A percentile compares a stretch with the other conserved stretches of the same genome.
These are phyloP conservation scores for Epichloe scottii DNA, from an alignment of 2,329 filamentous ascomycete genomes.

Conservation along the genomic window DNA sequence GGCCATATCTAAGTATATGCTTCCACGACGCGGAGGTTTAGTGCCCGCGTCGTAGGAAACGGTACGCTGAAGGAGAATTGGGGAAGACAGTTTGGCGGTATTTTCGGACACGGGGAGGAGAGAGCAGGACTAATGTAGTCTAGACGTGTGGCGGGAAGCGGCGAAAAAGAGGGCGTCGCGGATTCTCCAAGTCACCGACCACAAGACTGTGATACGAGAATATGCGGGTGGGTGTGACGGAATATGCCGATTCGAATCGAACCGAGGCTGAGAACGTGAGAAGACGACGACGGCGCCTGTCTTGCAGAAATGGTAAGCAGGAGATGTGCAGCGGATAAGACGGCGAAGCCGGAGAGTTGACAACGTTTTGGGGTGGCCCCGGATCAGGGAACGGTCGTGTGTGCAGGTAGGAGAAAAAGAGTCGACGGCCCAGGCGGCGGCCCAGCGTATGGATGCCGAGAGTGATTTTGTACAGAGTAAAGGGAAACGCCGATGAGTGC, in stretches of 20 bases:
- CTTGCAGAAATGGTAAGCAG: neutral
- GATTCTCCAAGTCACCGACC: constrained; percentile 2
- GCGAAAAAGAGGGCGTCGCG: constrained; percentile 2
- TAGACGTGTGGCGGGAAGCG: constrained; percentile 6
- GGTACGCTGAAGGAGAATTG: constrained; percentile 73
- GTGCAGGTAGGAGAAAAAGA: neutral
- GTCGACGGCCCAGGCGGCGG: neutral
- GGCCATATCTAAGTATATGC: constrained; percentile 45
- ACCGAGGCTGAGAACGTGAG: neutral
- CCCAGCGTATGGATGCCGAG: constrained; percentile 4
- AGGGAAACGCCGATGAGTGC: neutral
- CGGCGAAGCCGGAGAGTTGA: constrained; percentile 2
- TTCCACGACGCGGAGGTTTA: constrained; percentile 53
- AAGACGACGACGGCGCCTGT: neutral
- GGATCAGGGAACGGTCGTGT: neutral
- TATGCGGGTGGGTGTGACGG: neutral
- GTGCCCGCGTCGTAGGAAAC: constrained; percentile 82
- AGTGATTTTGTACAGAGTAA: constrained; percentile 2
- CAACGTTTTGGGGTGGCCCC: neutral
- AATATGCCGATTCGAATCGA: neutral
- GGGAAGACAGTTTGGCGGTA: constrained; percentile 94
- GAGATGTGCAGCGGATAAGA: neutral
- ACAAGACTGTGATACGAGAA: neutral
- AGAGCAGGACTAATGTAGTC: constrained; percentile 6
- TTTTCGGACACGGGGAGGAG: constrained; percentile 29